A percentile compares a stretch with the other conserved stretches of the same genome.
Evolutionary conservation across 768 basidiomycete genomes (phyloP).

Genomic region (Strobilomyces dryophilus): DNA sequence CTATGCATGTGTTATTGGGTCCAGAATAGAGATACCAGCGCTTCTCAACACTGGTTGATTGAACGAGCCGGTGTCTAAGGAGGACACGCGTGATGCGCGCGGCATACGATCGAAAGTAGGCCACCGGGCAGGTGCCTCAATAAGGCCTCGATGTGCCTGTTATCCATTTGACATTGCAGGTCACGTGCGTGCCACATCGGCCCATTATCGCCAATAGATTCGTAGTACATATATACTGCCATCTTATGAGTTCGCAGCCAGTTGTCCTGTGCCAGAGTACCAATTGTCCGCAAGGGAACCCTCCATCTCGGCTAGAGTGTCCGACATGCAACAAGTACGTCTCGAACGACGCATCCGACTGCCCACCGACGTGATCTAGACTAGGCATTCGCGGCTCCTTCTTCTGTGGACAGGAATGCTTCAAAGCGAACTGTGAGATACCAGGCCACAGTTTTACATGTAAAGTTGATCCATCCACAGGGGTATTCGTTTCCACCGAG

Average conservation of each 20-base stretch:
- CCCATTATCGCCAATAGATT: neutral
- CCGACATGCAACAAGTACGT: conserved; percentile 90
- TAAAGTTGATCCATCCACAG: conserved; percentile 10
- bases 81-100: conserved; percentile 23
- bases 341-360: neutral
- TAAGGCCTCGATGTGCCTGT: no score
- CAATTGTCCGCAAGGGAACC: conserved; percentile 74
- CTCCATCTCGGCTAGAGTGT: conserved; percentile 83
- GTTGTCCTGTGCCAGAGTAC: conserved; percentile 62
- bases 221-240: neutral
- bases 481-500: conserved; percentile 18
- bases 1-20: conserved; percentile 8
- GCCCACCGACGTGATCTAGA: conserved; percentile 36
- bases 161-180: neutral
- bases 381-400: conserved; percentile 80
- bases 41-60: neutral
- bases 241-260: conserved; percentile 34
- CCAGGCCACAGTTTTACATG: neutral
- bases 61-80: neutral
- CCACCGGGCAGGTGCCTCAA: neutral
- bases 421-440: conserved; percentile 85
- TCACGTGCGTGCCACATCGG: conserved; percentile 17
- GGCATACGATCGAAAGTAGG: conserved; percentile 9
- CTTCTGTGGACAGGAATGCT: conserved; percentile 95
- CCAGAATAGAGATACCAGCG: neutral